Conservation (phyloP, 2,329 filamentous ascomycete genomes). For the Mariannaea elegans region DNA sequence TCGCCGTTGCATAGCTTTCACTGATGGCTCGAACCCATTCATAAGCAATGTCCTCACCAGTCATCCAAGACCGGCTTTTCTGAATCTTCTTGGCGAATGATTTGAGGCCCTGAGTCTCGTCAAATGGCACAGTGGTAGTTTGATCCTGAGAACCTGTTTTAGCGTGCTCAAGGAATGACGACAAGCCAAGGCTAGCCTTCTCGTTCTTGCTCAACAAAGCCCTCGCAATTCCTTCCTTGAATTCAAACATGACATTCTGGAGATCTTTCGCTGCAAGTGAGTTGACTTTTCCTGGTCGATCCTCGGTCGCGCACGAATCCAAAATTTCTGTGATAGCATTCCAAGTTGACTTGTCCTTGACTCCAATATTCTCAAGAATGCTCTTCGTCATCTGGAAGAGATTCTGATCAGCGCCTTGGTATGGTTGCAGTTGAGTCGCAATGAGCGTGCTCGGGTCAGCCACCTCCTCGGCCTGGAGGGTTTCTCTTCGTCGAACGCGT, state of each 20-base stretch:
- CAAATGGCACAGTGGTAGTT: slow-evolving; percentile 57
- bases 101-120: slow-evolving; percentile 61
- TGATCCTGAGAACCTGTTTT: slow-evolving; percentile 64
- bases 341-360: slow-evolving; percentile 59
- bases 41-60: slow-evolving; percentile 65
- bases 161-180: slow-evolving; percentile 71
- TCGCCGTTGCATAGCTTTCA: slow-evolving; percentile 59
- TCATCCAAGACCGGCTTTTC: slow-evolving; percentile 55
- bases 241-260: slow-evolving; percentile 57
- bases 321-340: slow-evolving; percentile 59
- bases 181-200: slow-evolving; percentile 61
- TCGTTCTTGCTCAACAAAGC: slow-evolving; percentile 64
- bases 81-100: slow-evolving; percentile 61
- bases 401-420: slow-evolving; percentile 64
- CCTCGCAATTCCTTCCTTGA: slow-evolving; percentile 63
- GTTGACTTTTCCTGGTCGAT: slow-evolving; percentile 58
- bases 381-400: slow-evolving; percentile 65
- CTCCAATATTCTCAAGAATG: slow-evolving; percentile 63
- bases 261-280: slow-evolving; percentile 59
- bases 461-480: slow-evolving; percentile 62
- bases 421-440: slow-evolving; percentile 64
- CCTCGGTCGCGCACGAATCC: slow-evolving; percentile 61
- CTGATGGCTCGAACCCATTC: slow-evolving; percentile 65
- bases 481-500: slow-evolving; percentile 64
- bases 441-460: slow-evolving; percentile 62